A percentile compares a stretch with the other conserved stretches of the same genome.
phyloP scores from a whole-genome alignment of 2,329 filamentous ascomycete species.

The Botryotinia convoluta region DNA sequence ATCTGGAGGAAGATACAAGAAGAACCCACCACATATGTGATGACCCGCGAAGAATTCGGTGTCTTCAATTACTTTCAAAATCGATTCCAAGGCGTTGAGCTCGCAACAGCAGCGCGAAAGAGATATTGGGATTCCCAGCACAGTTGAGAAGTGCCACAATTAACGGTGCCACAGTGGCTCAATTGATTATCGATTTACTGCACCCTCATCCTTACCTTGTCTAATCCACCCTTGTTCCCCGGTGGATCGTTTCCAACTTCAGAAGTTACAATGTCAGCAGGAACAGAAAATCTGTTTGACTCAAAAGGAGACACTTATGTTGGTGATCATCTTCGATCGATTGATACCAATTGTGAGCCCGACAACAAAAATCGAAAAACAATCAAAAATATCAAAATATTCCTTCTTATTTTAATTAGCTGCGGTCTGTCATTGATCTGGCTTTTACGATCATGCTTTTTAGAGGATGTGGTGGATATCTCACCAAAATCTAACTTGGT shows the following conservation, averaged over 20 bases:
- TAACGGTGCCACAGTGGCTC: slow-evolving; percentile 5
- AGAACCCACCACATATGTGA: slow-evolving; percentile 67
- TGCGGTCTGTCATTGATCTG: slow-evolving; percentile 20
- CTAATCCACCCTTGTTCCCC: neutral
- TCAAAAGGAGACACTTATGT: neutral
- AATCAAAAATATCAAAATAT: neutral
- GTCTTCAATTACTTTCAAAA: slow-evolving; percentile 82
- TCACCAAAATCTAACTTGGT: slow-evolving; percentile 22
- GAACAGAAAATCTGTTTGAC: neutral
- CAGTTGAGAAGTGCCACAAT: slow-evolving; percentile 8
- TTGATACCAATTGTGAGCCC: neutral
- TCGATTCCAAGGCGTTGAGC: slow-evolving; percentile 55
- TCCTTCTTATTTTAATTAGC: neutral
- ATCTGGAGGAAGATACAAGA: slow-evolving; percentile 68
- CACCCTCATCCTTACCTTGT: neutral
- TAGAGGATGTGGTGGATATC: neutral
- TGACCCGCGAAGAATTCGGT: slow-evolving; percentile 75
- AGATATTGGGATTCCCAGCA: slow-evolving; percentile 51
- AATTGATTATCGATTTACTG: slow-evolving; percentile 6
- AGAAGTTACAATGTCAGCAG: slow-evolving; percentile 5
- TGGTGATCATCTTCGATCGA: neutral
- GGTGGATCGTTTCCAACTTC: neutral
- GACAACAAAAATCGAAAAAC: neutral
- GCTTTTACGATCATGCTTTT: slow-evolving; percentile 13
- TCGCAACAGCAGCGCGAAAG: slow-evolving; percentile 48